Base-by-base conservation (phyloP, 2,329 filamentous ascomycete species). In the Colletotrichum eleusines region DNA sequence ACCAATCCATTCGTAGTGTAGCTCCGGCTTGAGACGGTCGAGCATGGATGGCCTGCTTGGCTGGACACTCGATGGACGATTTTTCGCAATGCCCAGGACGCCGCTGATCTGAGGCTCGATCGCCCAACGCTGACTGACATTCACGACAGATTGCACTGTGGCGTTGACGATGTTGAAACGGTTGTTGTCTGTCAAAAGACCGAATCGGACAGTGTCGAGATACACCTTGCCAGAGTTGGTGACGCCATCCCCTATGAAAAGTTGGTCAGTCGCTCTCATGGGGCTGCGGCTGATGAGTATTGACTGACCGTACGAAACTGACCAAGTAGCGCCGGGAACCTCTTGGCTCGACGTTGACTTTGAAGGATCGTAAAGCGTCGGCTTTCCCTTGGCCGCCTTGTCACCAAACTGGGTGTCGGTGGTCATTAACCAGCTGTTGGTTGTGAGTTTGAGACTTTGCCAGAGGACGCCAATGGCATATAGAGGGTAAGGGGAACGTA, bases 31-130 rank as follows among this genome's bases (percentile, higher is more conserved):
- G 16, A 89, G 79, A 9, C 81, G 76, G 53, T 86, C 81, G 33
- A 88, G 77, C 20, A 88, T 79, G 3, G 82, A 81, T 5, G 82
- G 82, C 71, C 83, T 81, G 0, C 76, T 76, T 1, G 85, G 85
- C 8, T 74, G 71, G 20, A 85, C 81, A 58, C 84, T 84, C 74
- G 82, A 85, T 26, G 82, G 77, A 35, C 84, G 80, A 31, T 78
- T 80, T 76, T 85, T 84, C 58, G 84, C 84, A 14, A 89, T 80
- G 23, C 87, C 87, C 71, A 89, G 77, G 35, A 89, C 81, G 55
- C 87, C 87, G 3, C 83, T 86, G 74, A 87, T 79, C 46, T 78
- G 77, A 14, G 77, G 75, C 62, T 83, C 82, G 2, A 77, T 67
- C 66, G 87, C 85, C 64, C 85, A 82, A 35, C 81, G 81, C 28